These are phyloP conservation scores for Verticillium nubilum DNA, from an alignment of 2,329 filamentous ascomycete species.

Conservation along the genomic window DNA sequence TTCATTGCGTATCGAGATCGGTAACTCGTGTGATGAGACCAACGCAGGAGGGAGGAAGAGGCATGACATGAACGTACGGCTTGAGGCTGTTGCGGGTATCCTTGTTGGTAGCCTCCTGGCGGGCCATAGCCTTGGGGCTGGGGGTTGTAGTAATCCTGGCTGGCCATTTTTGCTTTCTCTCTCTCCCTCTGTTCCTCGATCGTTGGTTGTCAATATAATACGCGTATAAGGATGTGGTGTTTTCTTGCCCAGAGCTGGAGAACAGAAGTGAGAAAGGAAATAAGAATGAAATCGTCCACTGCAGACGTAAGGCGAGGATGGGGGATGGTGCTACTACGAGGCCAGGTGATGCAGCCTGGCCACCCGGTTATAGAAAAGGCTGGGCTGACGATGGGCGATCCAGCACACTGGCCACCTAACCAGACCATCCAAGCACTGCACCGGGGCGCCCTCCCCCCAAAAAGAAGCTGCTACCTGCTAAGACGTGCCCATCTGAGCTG, in stretches of 20 bases:
- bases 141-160: constrained; percentile 34
- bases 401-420: neutral
- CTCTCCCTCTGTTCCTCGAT: neutral
- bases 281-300: too few relatives aligned
- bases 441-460: neutral
- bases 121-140: neutral
- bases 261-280: too few relatives aligned
- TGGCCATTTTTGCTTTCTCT: constrained; percentile 26
- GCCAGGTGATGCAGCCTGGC: neutral
- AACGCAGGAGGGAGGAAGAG: too few relatives aligned
- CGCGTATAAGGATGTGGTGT: neutral
- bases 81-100: constrained; percentile 33
- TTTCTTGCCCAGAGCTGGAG: too few relatives aligned
- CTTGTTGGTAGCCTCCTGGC: neutral
- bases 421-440: neutral
- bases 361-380: neutral
- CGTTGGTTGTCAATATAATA: neutral
- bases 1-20: too few relatives aligned
- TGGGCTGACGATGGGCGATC: neutral
- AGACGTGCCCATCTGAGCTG: neutral
- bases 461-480: neutral
- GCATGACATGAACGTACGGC: constrained; percentile 22
- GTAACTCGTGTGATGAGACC: too few relatives aligned
- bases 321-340: too few relatives aligned
- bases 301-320: neutral